Evolutionary conservation across 352 stramenopile genomes (phyloP).

Genomic region (Globisporangium sylvaticum): DNA sequence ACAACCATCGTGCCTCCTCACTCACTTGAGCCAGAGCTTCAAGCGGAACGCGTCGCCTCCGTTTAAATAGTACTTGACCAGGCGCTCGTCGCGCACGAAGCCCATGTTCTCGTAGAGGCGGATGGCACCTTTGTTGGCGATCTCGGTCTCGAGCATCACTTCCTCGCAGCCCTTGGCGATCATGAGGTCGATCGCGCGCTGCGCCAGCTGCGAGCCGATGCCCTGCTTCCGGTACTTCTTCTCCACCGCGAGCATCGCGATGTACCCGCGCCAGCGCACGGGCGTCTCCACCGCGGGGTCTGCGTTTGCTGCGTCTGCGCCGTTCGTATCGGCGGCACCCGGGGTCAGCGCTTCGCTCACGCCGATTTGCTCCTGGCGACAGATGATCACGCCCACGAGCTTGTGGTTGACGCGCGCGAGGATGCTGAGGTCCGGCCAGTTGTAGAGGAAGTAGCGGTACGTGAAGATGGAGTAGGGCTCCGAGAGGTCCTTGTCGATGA

Average conservation of each 20-base stretch:
- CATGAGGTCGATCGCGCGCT: conserved; percentile 89
- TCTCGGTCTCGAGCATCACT: conserved; percentile 93
- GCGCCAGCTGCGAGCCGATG: conserved; percentile 88
- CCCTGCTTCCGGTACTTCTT: conserved; percentile 85
- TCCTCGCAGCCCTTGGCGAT: conserved; percentile 73
- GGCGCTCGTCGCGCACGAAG: conserved; percentile 90
- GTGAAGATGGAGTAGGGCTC: conserved; percentile 96
- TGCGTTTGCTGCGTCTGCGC: not conserved
- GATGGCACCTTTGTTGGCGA: conserved; percentile 89
- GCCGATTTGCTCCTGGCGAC: conserved; percentile 83
- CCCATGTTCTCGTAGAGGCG: conserved; percentile 93
- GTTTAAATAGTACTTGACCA: conserved; percentile 96
- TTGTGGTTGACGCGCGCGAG: conserved; percentile 81
- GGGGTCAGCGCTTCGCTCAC: conserved; percentile 42
- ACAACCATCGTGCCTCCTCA: not conserved
- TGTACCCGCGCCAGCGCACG: conserved; percentile 87
- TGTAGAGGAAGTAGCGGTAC: conserved; percentile 96
- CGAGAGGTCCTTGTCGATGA: conserved; percentile 93
- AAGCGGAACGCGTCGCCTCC: conserved; percentile 91
- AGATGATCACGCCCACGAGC: conserved; percentile 91
- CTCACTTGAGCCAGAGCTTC: conserved; percentile 82
- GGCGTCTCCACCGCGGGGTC: conserved; percentile 1
- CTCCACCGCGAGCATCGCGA: conserved; percentile 94
- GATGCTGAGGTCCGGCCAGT: conserved; percentile 92
- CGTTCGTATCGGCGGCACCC: conserved; percentile 1